Base-by-base conservation (phyloP, 441 rosid species). In the Syzygium malaccense region DNA sequence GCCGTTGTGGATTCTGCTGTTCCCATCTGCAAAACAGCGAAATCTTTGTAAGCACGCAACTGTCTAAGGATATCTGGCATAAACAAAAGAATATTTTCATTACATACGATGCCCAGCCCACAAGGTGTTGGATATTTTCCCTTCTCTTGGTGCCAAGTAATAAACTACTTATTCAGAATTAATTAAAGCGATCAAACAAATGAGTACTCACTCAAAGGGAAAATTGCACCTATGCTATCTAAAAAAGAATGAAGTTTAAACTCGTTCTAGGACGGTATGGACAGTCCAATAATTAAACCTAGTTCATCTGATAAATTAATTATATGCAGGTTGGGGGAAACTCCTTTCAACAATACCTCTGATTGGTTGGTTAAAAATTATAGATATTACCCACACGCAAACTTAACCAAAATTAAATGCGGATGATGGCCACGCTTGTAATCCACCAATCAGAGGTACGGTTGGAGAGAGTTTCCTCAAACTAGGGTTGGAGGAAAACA, bases 1-100 rank as follows among this genome's bases (percentile, higher is more conserved):
- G 95, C 96, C 33, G 89, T 89, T 20, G 95, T 94, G 0, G 95
- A 94, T 92, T 96, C 98, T 25, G 99, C 93, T 51, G 97, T 98
- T 89, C 98, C 99, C 91, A 94, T 88, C 99, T 98, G 96, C 86
- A 68, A 84, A 88, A 57, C 33, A 68, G 88, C 26, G 26, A 85
- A 37, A 68, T 64, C 57, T 45, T 32, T 18, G 89, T 89, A 87
- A 91, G 86, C 83, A 45, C n/a, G 6, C 8, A 8, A 60, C 66
- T 28, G 32, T 60, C 68, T 14, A 60, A 60, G n/a, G 32, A 75
- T 23, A 75, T 41, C 83, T 2, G 2, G n/a, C 4, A 41, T 45
- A 75, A 20, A 23, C 41, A 7, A 75, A 41, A 6, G 10, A 41
- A 7, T 4, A 45, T 13, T 75, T 75, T 75, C 83, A 41, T 41